Base-by-base conservation (phyloP, 2,329 filamentous ascomycete genomes). In the Neoascochyta sp. region DNA sequence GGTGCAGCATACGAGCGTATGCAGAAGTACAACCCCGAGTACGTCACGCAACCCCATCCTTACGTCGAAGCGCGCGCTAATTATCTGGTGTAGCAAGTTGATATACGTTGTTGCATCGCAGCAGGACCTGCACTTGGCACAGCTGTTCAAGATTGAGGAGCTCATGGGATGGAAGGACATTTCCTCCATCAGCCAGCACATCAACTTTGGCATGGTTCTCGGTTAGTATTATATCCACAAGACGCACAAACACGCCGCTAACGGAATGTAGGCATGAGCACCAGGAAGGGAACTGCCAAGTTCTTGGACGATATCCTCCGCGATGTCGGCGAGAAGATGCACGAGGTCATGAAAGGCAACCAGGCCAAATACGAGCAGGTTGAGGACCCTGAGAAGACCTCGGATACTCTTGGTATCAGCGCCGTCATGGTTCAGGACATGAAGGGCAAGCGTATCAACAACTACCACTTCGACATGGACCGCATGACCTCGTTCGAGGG, bases 391-490 rank as follows among this genome's bases (percentile, higher is more conserved):
- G 80, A 79, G 32, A 75, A 78, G 32, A 84, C 81, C 7, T 88
- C 92, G 39, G 92, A 96, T 67, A 86, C 78, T 8, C 76, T 96
- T 3, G 92, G 90, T 43, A 95, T 96, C 59, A 89, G 84, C 44
- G 83, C 85, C 57, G 90, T 96, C 57, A 96, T 96, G 88, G 87
- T 95, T 12, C 90, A 96, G 66, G 92, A 96, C 58, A 95, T 96
- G 87, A 84, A 78, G 45, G 92, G 90, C 62, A 96, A 95, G 78
- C 78, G 86, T 43, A 69, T 80, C 56, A 79, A 80, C 63, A 75
- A 76, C 50, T 80, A 83, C 62, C 69, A 74, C 34, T 89, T 90
- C 65, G 81, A 89, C 66, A 80, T 88, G 72, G 79, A 86, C 36
- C 74, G 77, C 45, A 89, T 92, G 83, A 84, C 80, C 6, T 85